Evolutionary conservation across 2,329 filamentous ascomycete species (phyloP).

Genomic region (Penicillium sp.): DNA sequence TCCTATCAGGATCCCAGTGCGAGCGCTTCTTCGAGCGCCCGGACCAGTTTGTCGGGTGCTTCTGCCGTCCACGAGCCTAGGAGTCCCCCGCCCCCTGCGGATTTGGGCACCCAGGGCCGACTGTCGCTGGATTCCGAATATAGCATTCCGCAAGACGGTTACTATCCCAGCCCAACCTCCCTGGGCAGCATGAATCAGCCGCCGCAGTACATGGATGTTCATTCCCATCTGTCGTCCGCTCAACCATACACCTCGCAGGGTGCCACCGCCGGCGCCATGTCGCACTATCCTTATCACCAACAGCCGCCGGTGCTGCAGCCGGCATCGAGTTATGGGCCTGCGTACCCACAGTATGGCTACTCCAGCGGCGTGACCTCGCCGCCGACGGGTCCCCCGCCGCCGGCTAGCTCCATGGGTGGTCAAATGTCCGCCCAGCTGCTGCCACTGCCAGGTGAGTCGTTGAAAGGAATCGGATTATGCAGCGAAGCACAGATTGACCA

Average conservation of each 20-base stretch:
- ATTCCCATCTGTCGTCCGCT: conserved; percentile 69
- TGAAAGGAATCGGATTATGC: background rate
- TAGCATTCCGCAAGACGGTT: conserved; percentile 35
- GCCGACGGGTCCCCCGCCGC: conserved; percentile 60
- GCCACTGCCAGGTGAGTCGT: conserved; percentile 52
- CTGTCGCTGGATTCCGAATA: conserved; percentile 36
- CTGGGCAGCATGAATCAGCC: conserved; percentile 69
- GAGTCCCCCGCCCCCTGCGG: conserved; percentile 60
- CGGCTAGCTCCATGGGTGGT: conserved; percentile 63
- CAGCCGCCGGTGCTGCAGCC: conserved; percentile 72
- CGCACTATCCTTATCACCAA: conserved; percentile 65
- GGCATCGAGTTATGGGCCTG: conserved; percentile 62
- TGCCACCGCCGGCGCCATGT: conserved; percentile 65
- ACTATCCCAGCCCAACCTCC: conserved; percentile 38
- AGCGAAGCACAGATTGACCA: conserved; percentile 7
- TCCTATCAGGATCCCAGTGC: conserved; percentile 60
- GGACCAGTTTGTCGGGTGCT: conserved; percentile 53
- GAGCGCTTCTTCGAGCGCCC: conserved; percentile 46
- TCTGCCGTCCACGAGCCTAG: conserved; percentile 51
- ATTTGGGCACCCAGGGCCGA: conserved; percentile 43
- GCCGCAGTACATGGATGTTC: conserved; percentile 78
- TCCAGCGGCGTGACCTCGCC: conserved; percentile 73
- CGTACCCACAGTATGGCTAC: conserved; percentile 68
- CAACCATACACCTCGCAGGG: conserved; percentile 70
- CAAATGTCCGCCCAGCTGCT: conserved; percentile 64